Base-by-base conservation (phyloP, 768 basidiomycete species). In the Naganishia randhawae region DNA sequence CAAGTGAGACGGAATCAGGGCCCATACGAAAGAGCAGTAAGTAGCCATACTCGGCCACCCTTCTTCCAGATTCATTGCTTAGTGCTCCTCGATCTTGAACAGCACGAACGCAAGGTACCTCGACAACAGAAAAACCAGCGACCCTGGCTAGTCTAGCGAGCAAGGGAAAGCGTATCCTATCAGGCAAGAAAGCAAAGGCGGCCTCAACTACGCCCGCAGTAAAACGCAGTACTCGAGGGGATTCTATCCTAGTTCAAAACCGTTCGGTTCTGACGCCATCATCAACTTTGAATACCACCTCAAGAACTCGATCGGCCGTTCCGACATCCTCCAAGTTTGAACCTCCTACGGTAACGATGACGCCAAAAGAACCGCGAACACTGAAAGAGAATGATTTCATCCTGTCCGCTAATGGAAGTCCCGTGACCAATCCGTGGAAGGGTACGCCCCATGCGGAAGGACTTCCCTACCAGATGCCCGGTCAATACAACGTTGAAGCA, bases 401-500 rank as follows among this genome's bases (percentile, higher is more conserved):
- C 85, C 83, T 91, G 57, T 89, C 89, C 73, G 79, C 88, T 22
- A 92, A 92, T 69, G 91, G 91, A 4, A 90, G 89, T 0, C 91
- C 91, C 0, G 83, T 92, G 19, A 85, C 87, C 19, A 91, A 91
- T 75, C 89, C 90, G 0, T 88, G 70, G 65, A 66, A 66, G 68
- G 57, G 57, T n/a, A 37, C 37, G 33, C 37, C 37, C 4, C 37
- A 61, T 14, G 52, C 32, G 22, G 65, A 27, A 54, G 35, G 52
- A 9, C 41, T 33, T 2, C 39, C 50, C 9, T 53, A 69, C 17
- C 33, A 35, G 25, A 42, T 35, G 27, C 42, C 54, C 19, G 50
- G 27, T 14, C 41, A 70, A 29, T 62, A 45, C 19, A 27, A 55
- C 22, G 19, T 61, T 25, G 33, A 64, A 17, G 42, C 22, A 2